Percentiles rank a stretch among this genome's conserved stretches.
phyloP scores from a whole-genome alignment of 73 alveolate species.

The Uronychia binucleata region DNA sequence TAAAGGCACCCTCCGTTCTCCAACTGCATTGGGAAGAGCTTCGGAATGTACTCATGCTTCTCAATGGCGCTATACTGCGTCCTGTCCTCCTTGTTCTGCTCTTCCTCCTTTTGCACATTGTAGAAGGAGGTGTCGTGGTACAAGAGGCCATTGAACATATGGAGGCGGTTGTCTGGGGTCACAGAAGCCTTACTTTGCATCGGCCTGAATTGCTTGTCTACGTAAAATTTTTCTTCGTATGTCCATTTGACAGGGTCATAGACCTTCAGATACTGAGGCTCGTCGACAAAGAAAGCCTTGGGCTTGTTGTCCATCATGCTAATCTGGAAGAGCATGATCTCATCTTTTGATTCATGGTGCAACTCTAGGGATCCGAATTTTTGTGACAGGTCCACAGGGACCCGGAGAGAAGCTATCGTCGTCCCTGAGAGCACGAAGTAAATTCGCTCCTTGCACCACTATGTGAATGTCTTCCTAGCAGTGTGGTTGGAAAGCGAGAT shows the following conservation, averaged over 20 bases:
- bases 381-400: neutral
- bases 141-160: neutral
- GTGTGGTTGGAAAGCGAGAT: neutral
- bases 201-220: neutral
- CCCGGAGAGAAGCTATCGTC: neutral
- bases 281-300: neutral
- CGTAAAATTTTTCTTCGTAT: neutral
- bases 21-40: too few relatives aligned
- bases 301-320: neutral
- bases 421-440: neutral
- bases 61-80: too few relatives aligned
- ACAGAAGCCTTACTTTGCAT: neutral
- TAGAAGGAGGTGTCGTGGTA: neutral
- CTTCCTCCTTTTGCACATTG: neutral
- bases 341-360: neutral
- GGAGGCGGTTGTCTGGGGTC: neutral
- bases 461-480: neutral
- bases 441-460: neutral
- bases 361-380: neutral
- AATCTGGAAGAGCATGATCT: neutral
- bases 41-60: too few relatives aligned
- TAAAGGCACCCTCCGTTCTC: neutral
- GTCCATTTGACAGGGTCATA: neutral
- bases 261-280: neutral
- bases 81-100: neutral